Evolutionary conservation across 2,329 filamentous ascomycete genomes (phyloP), one percentile per base, ranked within the genome.

Genomic region (Periconia sp.): DNA sequence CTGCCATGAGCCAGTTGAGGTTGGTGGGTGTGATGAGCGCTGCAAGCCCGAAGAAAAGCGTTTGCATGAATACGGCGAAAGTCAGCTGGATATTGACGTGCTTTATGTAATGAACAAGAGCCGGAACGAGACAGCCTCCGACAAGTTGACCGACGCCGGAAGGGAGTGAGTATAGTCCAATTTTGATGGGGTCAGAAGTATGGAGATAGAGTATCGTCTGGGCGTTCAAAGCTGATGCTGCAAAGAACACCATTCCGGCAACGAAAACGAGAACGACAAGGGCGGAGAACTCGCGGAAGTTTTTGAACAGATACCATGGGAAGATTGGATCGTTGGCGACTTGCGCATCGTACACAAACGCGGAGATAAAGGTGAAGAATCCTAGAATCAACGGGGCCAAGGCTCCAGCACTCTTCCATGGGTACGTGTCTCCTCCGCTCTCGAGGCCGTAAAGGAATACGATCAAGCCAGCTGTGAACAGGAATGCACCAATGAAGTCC

Each of bases 371-470:
- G 9, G 56, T 46, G 17, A 66, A 24, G 17, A 59, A 41, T 4
- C 56, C 52, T 4, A 61, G 40, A 7, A 63, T 40, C 12, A 67
- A 43, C 12, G 65, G 60, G 1, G 58, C 50, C 12, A 66, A 44
- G 4, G 58, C 58, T 13, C 58, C 50, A 25, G 58, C 50, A 36
- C 42, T 48, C 28, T 36, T 34, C 65, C 65, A 67, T 23, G 61
- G 28, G 45, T 59, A 66, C 6, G 52, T 49, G 19, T 55, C 52
- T 5, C 73, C 73, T 15, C 73, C 74, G 60, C 73, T 74, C 12
- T 70, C 71, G 24, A 77, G 61, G 6, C 73, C 73, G 54, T 75
- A 69, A 5, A 76, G 57, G 35, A 76, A 67, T 1, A 76, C 55
- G 4, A 68, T 69, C 2, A 74, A 64, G 6, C 73, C 72, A 4